Evolutionary conservation across 1,284 basidiomycete species (phyloP).

Genomic region (Wallemia ichthyophaga): DNA sequence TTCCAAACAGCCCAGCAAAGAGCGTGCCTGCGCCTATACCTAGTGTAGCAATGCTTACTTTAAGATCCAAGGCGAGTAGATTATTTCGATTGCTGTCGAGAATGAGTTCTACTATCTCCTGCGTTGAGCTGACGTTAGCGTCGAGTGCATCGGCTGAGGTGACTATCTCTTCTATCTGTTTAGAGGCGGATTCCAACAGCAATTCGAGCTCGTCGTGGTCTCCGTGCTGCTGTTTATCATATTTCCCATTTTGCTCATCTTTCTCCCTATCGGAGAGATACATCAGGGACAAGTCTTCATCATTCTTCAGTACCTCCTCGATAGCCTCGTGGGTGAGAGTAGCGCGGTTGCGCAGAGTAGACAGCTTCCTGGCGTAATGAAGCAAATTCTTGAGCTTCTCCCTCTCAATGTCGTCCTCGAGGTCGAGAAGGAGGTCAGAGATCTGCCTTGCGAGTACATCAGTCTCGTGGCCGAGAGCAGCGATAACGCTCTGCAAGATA

Average conservation of each 20-base stretch:
- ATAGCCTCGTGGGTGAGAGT: constrained; percentile 63
- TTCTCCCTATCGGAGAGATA: constrained; percentile 55
- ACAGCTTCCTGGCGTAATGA: constrained; percentile 59
- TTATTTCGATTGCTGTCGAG: constrained; percentile 87
- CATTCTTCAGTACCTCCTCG: constrained; percentile 67
- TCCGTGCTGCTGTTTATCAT: constrained; percentile 24
- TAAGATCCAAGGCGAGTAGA: constrained; percentile 63
- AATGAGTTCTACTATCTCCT: constrained; percentile 90
- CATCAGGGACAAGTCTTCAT: constrained; percentile 80
- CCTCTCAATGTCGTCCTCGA: constrained; percentile 74
- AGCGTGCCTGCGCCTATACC: constrained; percentile 79
- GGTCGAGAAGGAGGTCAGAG: constrained; percentile 53
- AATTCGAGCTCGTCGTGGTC: constrained; percentile 86
- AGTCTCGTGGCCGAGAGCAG: constrained; percentile 76
- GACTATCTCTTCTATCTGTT: constrained; percentile 85
- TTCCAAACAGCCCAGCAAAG: constrained; percentile 69
- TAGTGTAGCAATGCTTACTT: constrained; percentile 78
- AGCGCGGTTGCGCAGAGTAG: constrained; percentile 62
- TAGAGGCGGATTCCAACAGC: constrained; percentile 69
- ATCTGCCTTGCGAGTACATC: constrained; percentile 62
- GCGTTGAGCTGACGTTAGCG: constrained; percentile 77
- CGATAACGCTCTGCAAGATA: constrained; percentile 55
- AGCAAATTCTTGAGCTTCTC: constrained; percentile 68
- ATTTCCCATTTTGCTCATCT: constrained; percentile 25
- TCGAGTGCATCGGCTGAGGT: constrained; percentile 52